Conservation (phyloP, 2,329 filamentous ascomycete species). For the Simplicillium sp. region DNA sequence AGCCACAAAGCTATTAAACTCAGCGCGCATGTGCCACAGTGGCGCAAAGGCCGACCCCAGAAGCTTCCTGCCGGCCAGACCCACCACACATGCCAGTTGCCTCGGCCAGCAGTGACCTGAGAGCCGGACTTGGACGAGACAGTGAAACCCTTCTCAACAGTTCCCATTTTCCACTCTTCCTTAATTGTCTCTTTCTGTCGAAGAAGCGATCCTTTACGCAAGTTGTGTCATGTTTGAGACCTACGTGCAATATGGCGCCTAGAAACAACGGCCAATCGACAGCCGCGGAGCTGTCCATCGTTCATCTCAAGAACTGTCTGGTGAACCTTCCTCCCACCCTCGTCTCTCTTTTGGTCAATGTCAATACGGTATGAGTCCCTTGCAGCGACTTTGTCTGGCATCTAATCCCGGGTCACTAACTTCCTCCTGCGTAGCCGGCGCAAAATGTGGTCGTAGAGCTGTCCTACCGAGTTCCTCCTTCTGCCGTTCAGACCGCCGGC, state of each 20-base stretch:
- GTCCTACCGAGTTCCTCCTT: constrained; percentile 50
- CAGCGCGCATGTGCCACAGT: constrained; percentile 8
- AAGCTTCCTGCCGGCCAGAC: background rate
- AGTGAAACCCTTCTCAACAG: background rate
- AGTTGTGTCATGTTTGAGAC: constrained; percentile 2
- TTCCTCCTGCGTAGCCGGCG: constrained; percentile 51
- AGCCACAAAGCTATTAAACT: constrained; percentile 19
- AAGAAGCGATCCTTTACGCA: background rate
- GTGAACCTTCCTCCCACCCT: constrained; percentile 84
- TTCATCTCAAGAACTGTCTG: constrained; percentile 86
- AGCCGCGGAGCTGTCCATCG: constrained; percentile 73
- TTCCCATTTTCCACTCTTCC: background rate
- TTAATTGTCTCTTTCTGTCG: too few species aligned
- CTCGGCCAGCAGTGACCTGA: constrained; percentile 17
- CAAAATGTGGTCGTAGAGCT: constrained; percentile 97
- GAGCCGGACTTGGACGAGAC: constrained; percentile 5
- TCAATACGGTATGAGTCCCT: constrained; percentile 66
- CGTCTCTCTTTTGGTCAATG: constrained; percentile 75
- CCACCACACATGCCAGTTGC: constrained; percentile 24
- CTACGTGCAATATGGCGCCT: constrained; percentile 29
- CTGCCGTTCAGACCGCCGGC: constrained; percentile 33
- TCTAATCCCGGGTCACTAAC: constrained; percentile 3
- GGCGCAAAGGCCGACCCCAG: background rate
- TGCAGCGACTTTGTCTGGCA: background rate
- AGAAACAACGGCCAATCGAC: constrained; percentile 52